Evolutionary conservation across 129 eudicot genomes (phyloP), one percentile per base, ranked within the genome.

Genomic region (Mikania micrantha): DNA sequence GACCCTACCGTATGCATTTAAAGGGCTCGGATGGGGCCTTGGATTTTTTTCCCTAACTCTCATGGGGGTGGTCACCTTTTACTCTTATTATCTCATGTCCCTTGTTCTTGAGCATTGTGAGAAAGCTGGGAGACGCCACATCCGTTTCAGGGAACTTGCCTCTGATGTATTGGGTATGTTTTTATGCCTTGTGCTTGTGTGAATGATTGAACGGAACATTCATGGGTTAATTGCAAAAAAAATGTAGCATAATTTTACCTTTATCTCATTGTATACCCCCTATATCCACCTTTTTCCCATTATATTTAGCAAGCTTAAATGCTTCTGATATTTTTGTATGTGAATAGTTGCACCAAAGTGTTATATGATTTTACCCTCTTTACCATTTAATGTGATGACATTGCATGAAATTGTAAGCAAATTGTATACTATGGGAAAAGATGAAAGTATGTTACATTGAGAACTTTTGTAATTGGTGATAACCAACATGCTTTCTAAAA

Each of bases 131-230:
- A 86, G 90, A 39, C 96, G 97, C 66, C 97, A 91, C 61, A 88
- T 91, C 48, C 80, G 97, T 19, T 91, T 91, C 82, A 83, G 97
- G 62, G 97, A 91, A 60, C 96, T 91, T 21, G 96, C 97, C 28
- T 81, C 96, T 19, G 97, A 91, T 71, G 85, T 91, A 15, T 69
- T 91, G 63, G 97, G 97, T 82, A 78, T 40, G 58, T 45, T 27
- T 50, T 27, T 34, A 34, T 35, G 17, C 17, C 15, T 52, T 22
- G 16, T 10, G 31, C 11, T 9, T 12, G 17, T 25, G 36, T 56
- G 36, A 56, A 17, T 7, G 11, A 36, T 12, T 36, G 41, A 36
- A 19, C 52, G 17, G 34, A 9, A 25, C 13, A 15, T 27, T 13
- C 10, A 11, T 27, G 36, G 35, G 38, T 27, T 56, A 27, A 15